Percentiles rank a stretch among this genome's conserved stretches.
Evolutionary conservation across 164 flowering plant genomes (phyloP).

Genomic region (Chimonanthus praecox): DNA sequence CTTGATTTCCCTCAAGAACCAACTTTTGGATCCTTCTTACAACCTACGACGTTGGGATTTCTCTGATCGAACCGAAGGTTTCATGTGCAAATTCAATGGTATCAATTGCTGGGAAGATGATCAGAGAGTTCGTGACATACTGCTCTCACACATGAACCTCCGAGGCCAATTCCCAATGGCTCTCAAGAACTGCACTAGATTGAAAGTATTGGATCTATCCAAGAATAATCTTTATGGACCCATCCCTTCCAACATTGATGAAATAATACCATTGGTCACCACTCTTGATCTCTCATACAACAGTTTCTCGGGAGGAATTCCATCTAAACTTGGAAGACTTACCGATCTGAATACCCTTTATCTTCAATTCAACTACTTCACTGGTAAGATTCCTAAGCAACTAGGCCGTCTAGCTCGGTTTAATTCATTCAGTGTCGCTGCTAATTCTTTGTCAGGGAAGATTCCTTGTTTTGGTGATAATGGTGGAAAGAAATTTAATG

Average conservation of each 20-base stretch:
- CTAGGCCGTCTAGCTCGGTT: slow-evolving; percentile 43
- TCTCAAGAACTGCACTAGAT: slow-evolving; percentile 40
- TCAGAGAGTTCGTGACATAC: slow-evolving; percentile 56
- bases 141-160: slow-evolving; percentile 49
- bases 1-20: slow-evolving; percentile 33
- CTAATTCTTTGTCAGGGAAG: slow-evolving; percentile 49
- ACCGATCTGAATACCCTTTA: slow-evolving; percentile 44
- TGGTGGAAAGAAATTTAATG: too few species aligned
- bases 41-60: slow-evolving; percentile 51
- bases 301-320: slow-evolving; percentile 50
- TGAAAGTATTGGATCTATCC: slow-evolving; percentile 69
- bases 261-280: slow-evolving; percentile 24
- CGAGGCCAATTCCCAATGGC: slow-evolving; percentile 64
- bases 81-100: slow-evolving; percentile 65
- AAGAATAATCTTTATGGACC: slow-evolving; percentile 43
- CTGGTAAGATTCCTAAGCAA: slow-evolving; percentile 51
- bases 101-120: slow-evolving; percentile 73
- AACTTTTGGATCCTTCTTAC: slow-evolving; percentile 44
- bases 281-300: slow-evolving; percentile 66
- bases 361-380: slow-evolving; percentile 44
- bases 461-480: slow-evolving; percentile 26
- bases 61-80: slow-evolving; percentile 40
- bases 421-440: slow-evolving; percentile 45
- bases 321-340: slow-evolving; percentile 37
- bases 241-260: slow-evolving; percentile 44